Base-by-base conservation (phyloP, 306 rosid species). In the Dalbergia oliveri region DNA sequence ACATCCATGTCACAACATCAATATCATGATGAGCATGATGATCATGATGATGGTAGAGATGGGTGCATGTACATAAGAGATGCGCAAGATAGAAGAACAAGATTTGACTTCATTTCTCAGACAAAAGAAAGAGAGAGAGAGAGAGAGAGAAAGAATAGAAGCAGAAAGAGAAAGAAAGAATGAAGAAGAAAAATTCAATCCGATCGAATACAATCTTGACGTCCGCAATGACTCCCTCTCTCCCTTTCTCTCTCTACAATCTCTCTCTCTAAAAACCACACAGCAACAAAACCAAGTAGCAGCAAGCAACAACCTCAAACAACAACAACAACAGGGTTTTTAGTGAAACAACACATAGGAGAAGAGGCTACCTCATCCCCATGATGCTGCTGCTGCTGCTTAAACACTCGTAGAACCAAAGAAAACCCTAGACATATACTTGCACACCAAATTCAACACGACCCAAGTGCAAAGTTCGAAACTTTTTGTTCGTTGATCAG, bases 161-260 rank as follows among this genome's bases (percentile, higher is more conserved):
- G 73, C 66, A 45, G 77, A 76, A 77, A 50, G 16, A 12, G 74
- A 76, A 71, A 69, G 80, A 87, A 39, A 56, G 94, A 92, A 89
- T 80, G 84, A 84, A 83, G 86, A 81, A 16, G 47, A 39, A 64
- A 87, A 92, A 92, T 90, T 92, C 87, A 94, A 94, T 91, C 90
- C 66, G 81, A 91, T 94, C 88, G 73, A 94, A 94, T 94, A 91
- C 85, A 84, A 79, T 71, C 84, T 94, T 94, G 97, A 94, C 97
- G 97, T 94, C 97, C 98, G 92, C 94, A 84, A 87, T 89, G 87
- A 82, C 87, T 76, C 84, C 49, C 51, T 58, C 71, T 73, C 83
- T 49, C 82, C 56, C 83, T 75, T 62, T 80, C 84, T 18, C 79
- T 75, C 85, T 83, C 81, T 67, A n/a, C 81, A 26, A 82, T 76